These are phyloP conservation scores for Debaryomyces coudertii DNA, from an alignment of 1,139 yeast genomes.

Conservation along the genomic window DNA sequence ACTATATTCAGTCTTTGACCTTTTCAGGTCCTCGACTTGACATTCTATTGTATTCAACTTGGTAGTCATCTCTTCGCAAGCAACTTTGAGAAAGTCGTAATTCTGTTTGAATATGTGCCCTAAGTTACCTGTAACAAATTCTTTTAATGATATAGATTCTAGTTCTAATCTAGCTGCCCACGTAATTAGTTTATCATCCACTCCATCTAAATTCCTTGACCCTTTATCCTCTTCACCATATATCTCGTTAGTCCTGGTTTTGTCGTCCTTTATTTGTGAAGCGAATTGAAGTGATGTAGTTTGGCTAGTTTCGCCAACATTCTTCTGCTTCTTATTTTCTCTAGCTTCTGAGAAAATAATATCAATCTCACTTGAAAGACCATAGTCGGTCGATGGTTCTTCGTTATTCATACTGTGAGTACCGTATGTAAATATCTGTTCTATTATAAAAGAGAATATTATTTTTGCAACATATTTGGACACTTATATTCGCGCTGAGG, in stretches of 20 bases:
- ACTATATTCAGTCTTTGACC: background rate
- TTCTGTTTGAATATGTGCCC: slow-evolving; percentile 13
- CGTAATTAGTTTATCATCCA: slow-evolving; percentile 17
- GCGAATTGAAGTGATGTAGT: slow-evolving; percentile 7
- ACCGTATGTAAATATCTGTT: background rate
- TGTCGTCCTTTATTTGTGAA: slow-evolving; percentile 5
- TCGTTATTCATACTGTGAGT: slow-evolving; percentile 6
- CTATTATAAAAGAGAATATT: background rate
- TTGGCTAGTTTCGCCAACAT: slow-evolving; percentile 4
- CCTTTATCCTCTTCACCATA: no score
- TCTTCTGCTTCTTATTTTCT: background rate
- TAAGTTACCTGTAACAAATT: slow-evolving; percentile 16
- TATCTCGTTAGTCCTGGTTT: background rate
- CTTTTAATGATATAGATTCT: slow-evolving; percentile 34
- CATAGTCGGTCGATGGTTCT: slow-evolving; percentile 11
- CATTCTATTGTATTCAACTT: slow-evolving; percentile 6
- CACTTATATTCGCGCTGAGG: slow-evolving; percentile 3
- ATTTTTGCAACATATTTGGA: slow-evolving; percentile 3
- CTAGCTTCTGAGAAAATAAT: slow-evolving; percentile 2
- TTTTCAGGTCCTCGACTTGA: background rate
- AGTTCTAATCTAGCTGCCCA: slow-evolving; percentile 41
- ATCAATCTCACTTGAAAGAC: slow-evolving; percentile 12
- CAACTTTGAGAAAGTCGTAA: slow-evolving; percentile 5
- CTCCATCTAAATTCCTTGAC: background rate
- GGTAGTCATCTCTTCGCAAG: slow-evolving; percentile 5